These are phyloP conservation scores for Leccinum pallidistipes DNA, from an alignment of 1,284 basidiomycete genomes.

Conservation along the genomic window DNA sequence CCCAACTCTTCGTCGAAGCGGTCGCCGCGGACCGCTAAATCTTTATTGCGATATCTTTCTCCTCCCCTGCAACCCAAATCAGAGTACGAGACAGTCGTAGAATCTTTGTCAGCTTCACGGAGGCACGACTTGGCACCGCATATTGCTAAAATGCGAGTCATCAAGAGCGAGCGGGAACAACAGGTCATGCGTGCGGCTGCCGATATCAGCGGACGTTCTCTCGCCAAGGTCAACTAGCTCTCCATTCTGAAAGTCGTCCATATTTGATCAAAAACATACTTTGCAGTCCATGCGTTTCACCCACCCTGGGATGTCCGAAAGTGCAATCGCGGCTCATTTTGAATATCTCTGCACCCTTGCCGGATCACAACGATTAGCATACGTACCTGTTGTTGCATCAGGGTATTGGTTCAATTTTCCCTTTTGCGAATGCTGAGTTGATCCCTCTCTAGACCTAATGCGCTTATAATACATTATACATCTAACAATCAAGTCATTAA, in stretches of 20 bases:
- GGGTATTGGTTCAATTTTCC: constrained; percentile 53
- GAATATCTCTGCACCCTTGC: constrained; percentile 79
- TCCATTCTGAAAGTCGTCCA: neutral
- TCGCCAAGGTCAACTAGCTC: constrained; percentile 60
- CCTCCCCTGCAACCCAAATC: constrained; percentile 36
- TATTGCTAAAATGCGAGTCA: constrained; percentile 58
- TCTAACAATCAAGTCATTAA: constrained; percentile 80
- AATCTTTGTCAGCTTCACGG: constrained; percentile 48
- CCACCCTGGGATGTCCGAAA: constrained; percentile 69
- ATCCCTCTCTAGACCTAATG: constrained; percentile 61
- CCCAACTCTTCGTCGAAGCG: constrained; percentile 30
- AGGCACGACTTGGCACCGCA: constrained; percentile 57
- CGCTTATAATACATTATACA: constrained; percentile 91
- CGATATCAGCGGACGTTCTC: constrained; percentile 73
- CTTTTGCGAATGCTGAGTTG: constrained; percentile 2
- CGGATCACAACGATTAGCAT: constrained; percentile 86
- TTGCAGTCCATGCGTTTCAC: constrained; percentile 82
- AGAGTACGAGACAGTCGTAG: constrained; percentile 54
- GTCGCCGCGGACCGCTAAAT: constrained; percentile 42
- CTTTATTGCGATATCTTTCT: constrained; percentile 50
- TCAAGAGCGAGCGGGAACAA: constrained; percentile 75
- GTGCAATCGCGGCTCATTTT: constrained; percentile 81
- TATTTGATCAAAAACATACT: neutral
- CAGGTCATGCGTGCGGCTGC: constrained; percentile 72
- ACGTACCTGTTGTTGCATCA: constrained; percentile 93